phyloP scores from a whole-genome alignment of 2,329 filamentous ascomycete genomes.

The Aspergillus pseudoviridinutans region DNA sequence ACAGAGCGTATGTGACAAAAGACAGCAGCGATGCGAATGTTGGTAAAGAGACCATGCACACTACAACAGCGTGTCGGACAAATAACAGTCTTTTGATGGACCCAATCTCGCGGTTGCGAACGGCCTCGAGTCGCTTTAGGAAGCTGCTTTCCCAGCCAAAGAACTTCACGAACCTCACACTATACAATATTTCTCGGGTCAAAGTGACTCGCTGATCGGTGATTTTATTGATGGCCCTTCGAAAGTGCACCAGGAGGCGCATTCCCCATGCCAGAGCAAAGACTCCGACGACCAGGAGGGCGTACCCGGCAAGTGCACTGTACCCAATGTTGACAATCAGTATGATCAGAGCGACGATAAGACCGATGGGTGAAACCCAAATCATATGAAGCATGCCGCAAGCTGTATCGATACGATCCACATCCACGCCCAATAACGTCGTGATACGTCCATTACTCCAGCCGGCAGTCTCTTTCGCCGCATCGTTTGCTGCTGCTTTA shows the following conservation, averaged over 20 bases:
- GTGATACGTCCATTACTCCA: conserved; percentile 92
- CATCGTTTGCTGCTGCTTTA: conserved; percentile 39
- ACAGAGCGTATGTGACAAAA: conserved; percentile 74
- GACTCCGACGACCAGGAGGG: conserved; percentile 71
- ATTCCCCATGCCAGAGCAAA: conserved; percentile 75
- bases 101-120: conserved; percentile 71
- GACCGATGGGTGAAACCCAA: conserved; percentile 79
- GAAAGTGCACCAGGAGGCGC: conserved; percentile 68
- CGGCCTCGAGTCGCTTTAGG: conserved; percentile 67
- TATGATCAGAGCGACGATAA: conserved; percentile 73
- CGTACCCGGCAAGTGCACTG: conserved; percentile 85
- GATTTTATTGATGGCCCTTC: conserved; percentile 82
- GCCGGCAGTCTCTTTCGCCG: conserved; percentile 68
- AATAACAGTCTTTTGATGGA: conserved; percentile 80
- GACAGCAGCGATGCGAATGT: conserved; percentile 94
- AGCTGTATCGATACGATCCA: conserved; percentile 85
- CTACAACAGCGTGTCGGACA: conserved; percentile 80
- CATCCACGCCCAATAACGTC: conserved; percentile 93
- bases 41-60: conserved; percentile 76
- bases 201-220: conserved; percentile 89
- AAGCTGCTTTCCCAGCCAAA: conserved; percentile 95
- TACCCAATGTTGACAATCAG: conserved; percentile 85
- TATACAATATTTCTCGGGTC: conserved; percentile 87
- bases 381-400: conserved; percentile 85
- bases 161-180: conserved; percentile 91